Evolutionary conservation across 345 rosid genomes (phyloP).

Genomic region (Linum usitatissimum): DNA sequence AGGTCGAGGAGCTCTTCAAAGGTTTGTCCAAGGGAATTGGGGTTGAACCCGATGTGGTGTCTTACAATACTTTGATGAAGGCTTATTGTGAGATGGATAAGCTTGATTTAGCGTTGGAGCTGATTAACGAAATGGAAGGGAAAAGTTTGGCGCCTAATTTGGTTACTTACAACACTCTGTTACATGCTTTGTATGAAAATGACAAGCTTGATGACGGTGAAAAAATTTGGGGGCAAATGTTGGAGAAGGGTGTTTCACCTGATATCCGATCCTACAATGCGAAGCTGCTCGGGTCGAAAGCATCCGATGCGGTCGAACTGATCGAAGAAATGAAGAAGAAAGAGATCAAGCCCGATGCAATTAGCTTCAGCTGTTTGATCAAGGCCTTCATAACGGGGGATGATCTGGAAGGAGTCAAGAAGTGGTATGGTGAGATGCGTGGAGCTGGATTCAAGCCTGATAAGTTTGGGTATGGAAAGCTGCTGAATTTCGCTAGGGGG

Average conservation of each 20-base stretch:
- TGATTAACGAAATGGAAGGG: constrained; percentile 51
- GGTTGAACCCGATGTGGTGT: constrained; percentile 30
- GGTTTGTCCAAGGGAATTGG: constrained; percentile 38
- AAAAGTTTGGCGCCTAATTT: constrained; percentile 38
- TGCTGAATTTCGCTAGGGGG: constrained; percentile 37
- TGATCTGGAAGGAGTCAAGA: constrained; percentile 36
- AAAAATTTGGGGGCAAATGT: constrained; percentile 46
- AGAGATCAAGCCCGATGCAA: constrained; percentile 34
- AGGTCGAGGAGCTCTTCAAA: constrained; percentile 30
- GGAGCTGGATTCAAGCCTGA: constrained; percentile 26
- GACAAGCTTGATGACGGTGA: constrained; percentile 45
- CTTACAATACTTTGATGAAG: background rate
- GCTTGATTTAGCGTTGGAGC: constrained; percentile 26
- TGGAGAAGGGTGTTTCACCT: constrained; percentile 31
- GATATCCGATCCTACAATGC: constrained; percentile 50
- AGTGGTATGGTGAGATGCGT: constrained; percentile 38
- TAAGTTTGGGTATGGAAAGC: constrained; percentile 26
- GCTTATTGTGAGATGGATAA: constrained; percentile 18
- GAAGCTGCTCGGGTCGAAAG: constrained; percentile 35
- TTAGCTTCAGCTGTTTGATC: constrained; percentile 47
- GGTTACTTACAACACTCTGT: constrained; percentile 48
- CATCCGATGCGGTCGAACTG: constrained; percentile 31
- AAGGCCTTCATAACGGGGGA: constrained; percentile 33
- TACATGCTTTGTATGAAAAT: constrained; percentile 31
- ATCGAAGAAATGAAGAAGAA: constrained; percentile 36